A percentile compares a stretch with the other conserved stretches of the same genome.
phyloP scores from a whole-genome alignment of 768 basidiomycete species.

The Boletus insuetus region DNA sequence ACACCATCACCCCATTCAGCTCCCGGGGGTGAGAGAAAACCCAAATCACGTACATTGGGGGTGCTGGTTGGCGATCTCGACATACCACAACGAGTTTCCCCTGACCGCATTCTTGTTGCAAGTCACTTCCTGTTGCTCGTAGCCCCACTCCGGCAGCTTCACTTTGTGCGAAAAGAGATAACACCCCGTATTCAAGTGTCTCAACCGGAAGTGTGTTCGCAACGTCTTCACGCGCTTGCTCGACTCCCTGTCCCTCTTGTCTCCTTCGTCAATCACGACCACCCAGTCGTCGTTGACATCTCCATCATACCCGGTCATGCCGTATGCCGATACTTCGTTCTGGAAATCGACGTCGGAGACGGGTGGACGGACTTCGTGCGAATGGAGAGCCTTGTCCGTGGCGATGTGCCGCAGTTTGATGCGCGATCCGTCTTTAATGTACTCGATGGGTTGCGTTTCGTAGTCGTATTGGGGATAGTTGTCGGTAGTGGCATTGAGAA shows the following conservation, averaged over 20 bases:
- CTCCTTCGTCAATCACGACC: constrained; percentile 78
- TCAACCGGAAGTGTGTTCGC: constrained; percentile 75
- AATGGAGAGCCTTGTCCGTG: constrained; percentile 88
- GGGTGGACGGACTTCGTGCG: constrained; percentile 92
- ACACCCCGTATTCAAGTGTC: constrained; percentile 86
- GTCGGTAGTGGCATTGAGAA: constrained; percentile 69
- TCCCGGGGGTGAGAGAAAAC: not conserved
- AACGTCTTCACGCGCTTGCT: constrained; percentile 73
- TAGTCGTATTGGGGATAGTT: constrained; percentile 46
- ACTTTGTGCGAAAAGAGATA: constrained; percentile 98
- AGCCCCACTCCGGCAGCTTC: constrained; percentile 97
- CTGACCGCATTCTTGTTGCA: constrained; percentile 96
- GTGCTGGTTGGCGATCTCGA: constrained; percentile 79
- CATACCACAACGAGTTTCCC: constrained; percentile 89
- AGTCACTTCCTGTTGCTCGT: constrained; percentile 97
- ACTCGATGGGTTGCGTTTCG: constrained; percentile 50
- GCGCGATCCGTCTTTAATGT: constrained; percentile 62
- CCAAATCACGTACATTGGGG: constrained; percentile 52
- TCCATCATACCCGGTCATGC: constrained; percentile 78
- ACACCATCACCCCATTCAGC: not conserved
- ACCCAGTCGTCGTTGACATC: constrained; percentile 94
- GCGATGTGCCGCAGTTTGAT: constrained; percentile 79
- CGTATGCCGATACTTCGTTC: constrained; percentile 96
- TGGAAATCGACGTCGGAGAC: constrained; percentile 99
- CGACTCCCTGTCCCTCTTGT: constrained; percentile 63